Conservation (phyloP, 1,139 yeast genomes). For the Lodderomyces pseudojiufengensis region DNA sequence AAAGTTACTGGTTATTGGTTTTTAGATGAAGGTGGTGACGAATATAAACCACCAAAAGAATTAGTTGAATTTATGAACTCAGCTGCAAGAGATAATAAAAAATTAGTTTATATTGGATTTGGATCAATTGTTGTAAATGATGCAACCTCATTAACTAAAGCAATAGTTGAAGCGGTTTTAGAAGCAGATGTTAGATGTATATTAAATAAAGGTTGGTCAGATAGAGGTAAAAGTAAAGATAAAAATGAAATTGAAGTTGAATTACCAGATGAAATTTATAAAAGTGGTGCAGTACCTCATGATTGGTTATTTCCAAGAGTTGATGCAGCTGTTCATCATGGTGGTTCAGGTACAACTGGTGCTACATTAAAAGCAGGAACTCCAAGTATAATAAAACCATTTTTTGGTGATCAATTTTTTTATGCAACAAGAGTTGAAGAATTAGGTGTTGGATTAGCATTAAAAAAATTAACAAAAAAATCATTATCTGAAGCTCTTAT, state of each 20-base stretch:
- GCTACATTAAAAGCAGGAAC: constrained; percentile 82
- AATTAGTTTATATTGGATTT: constrained; percentile 86
- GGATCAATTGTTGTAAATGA: constrained; percentile 91
- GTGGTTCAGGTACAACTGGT: constrained; percentile 97
- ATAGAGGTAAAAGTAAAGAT: constrained; percentile 43
- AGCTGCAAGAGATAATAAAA: constrained; percentile 60
- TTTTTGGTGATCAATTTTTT: constrained; percentile 94
- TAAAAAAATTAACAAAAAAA: constrained; percentile 63
- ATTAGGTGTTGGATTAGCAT: constrained; percentile 77
- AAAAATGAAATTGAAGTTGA: constrained; percentile 40
- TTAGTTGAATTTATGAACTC: constrained; percentile 56
- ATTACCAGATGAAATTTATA: constrained; percentile 67
- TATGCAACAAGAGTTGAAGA: constrained; percentile 86
- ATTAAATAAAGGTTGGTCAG: constrained; percentile 94
- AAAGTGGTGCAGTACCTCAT: constrained; percentile 77
- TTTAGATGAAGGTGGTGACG: constrained; percentile 62
- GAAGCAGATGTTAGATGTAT: constrained; percentile 83
- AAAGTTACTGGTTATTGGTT: constrained; percentile 96
- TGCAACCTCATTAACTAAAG: constrained; percentile 71
- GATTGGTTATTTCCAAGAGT: constrained; percentile 89
- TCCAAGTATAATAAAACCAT: constrained; percentile 89
- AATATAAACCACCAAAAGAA: constrained; percentile 64
- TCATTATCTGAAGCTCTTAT: constrained; percentile 63
- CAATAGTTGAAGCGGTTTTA: constrained; percentile 73
- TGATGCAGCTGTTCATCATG: constrained; percentile 96